Base-by-base conservation (phyloP, 257 asterid species). In the Lantana camara region DNA sequence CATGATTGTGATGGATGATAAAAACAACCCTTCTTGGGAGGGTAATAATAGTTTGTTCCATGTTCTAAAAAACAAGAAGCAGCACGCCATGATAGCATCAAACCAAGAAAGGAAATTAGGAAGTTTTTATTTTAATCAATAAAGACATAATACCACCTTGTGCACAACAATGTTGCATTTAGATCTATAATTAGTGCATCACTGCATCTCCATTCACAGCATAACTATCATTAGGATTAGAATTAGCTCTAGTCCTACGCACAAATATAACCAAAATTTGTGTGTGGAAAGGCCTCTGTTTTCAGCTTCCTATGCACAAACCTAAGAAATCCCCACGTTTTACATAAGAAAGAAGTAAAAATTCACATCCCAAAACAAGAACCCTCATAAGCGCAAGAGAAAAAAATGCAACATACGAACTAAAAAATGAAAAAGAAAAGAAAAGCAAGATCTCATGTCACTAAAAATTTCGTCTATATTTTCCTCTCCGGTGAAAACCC, bases 171-270 rank as follows among this genome's bases (percentile, higher is more conserved):
- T 83, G 78, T 71, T 82, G 85, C 99, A 93, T 56, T 97, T 30
- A 97, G 99, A 74, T 93, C 99, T 63, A 93, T 82, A 49, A 93
- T 81, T 69, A 93, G 82, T n/a, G n/a, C n/a, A n/a, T n/a, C n/a
- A n/a, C n/a, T 67, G 95, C 98, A 67, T 93, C 97, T 60, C 96
- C 99, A 53, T 76, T 73, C 47, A 86, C 85, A 44, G 80, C 37
- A 77, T 79, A 77, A 76, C 49, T 69, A 53, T 71, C 80, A 59
- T 70, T 67, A 23, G 40, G 27, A 21, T 11, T 29, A 49, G 62
- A 74, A 56, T 59, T 70, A 35, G 17, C 21, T 59, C 52, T 71
- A 44, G 55, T 76, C 34, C 55, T 81, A 21, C 96, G 85, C 23
- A 57, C 78, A 82, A 90, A 81, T 62, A 90, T 82, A 44, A 77